phyloP scores from a whole-genome alignment of 768 basidiomycete genomes.

The Russula sp. region DNA sequence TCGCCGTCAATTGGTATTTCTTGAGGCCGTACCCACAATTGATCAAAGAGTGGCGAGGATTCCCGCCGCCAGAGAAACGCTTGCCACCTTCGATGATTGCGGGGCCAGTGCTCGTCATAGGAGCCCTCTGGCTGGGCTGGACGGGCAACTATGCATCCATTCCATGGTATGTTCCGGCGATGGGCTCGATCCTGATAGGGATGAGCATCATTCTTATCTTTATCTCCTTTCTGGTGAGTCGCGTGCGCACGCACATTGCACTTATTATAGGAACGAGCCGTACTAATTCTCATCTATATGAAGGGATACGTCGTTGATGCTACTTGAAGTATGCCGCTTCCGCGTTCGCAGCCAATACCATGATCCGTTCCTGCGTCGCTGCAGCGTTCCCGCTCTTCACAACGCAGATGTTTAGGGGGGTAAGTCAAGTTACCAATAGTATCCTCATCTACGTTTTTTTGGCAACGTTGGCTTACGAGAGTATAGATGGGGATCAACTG shows the following conservation, averaged over 20 bases:
- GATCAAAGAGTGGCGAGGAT: background rate
- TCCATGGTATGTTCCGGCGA: background rate
- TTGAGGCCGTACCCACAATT: background rate
- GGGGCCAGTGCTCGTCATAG: background rate
- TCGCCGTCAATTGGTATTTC: background rate
- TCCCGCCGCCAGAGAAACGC: background rate
- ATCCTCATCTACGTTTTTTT: background rate
- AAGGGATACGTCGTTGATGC: slow-evolving; percentile 58
- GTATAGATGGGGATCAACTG: background rate
- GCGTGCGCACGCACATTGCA: background rate
- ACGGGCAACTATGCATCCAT: background rate
- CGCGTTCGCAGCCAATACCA: slow-evolving; percentile 59
- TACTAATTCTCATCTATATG: background rate
- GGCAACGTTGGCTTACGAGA: background rate
- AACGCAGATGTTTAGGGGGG: slow-evolving; percentile 55
- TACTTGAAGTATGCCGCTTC: slow-evolving; percentile 51
- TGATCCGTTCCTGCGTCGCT: slow-evolving; percentile 54
- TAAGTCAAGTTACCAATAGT: slow-evolving; percentile 30
- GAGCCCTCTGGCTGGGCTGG: background rate
- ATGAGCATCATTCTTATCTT: slow-evolving; percentile 39
- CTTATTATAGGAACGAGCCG: background rate
- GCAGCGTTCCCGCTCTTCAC: slow-evolving; percentile 67
- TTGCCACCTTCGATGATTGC: background rate
- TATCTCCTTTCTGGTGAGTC: slow-evolving; percentile 52
- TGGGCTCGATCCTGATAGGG: background rate